Evolutionary conservation across 768 basidiomycete genomes (phyloP), one percentile per base, ranked within the genome.

Genomic region (Zangia roseola): DNA sequence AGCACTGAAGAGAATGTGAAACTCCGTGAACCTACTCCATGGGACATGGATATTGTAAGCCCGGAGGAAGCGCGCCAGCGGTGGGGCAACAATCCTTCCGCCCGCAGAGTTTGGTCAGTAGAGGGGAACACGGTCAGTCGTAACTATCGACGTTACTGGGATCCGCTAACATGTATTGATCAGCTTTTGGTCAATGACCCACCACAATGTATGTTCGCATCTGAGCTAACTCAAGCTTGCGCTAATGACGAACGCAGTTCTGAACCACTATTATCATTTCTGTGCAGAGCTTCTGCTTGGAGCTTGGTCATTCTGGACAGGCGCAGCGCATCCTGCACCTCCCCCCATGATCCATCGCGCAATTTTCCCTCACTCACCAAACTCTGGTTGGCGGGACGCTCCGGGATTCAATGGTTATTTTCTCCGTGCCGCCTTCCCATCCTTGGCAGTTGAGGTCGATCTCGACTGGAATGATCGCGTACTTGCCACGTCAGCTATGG

Each of bases 191-290:
- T 84, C 59, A 87, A 87, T 61, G 88, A 89, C 52, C 86, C 88
- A 0, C 48, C 64, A 2, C 87, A 90, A 60, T 88, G 71, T 69
- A 40, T 24, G 69, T 50, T 37, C n/a, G 19, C 30, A 37, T 28
- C n/a, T 20, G 6, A 23, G 30, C 17, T 24, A 28, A 13, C 25
- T 33, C 53, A 20, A 24, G 6, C 21, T 24, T 12, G 16, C 38
- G 19, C 44, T 56, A 31, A 55, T 26, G 9, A n/a, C 30, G 3
- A 6, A 23, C 20, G n/a, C 30, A 73, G 70, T 93, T 75, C 75
- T 92, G n/a, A 71, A 75, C 39, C 91, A 93, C 63, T 93, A 91
- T 65, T 93, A 92, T 67, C 91, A 93, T 68, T 84, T 90, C 50
- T 86, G 86, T 26, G 91, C 86, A 0, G 91, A 94, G 62, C 80